Evolutionary conservation across 305 asterid species (phyloP).

Genomic region (Coffea humblotiana): DNA sequence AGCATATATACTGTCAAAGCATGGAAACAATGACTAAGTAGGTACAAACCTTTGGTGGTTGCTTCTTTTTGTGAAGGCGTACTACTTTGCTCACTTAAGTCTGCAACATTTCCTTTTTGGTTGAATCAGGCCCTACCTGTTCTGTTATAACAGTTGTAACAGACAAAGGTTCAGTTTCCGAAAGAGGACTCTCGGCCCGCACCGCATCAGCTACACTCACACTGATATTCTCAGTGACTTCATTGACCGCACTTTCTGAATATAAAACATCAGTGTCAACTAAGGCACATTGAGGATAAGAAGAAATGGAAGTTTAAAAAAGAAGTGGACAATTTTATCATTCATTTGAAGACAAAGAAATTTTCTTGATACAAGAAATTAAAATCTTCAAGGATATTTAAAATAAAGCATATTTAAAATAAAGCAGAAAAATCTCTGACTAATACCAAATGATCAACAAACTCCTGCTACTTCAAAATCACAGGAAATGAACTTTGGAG

Average conservation of each 20-base stretch:
- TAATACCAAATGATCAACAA: neutral
- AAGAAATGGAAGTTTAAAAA: neutral
- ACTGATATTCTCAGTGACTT: conserved; percentile 27
- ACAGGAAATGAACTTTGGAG: neutral
- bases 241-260: conserved; percentile 45
- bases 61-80: conserved; percentile 38
- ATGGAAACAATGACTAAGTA: conserved; percentile 10
- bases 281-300: neutral
- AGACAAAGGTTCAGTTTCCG: conserved; percentile 18
- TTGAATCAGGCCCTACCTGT: conserved; percentile 9
- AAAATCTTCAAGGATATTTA: neutral
- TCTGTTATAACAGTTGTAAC: conserved; percentile 12
- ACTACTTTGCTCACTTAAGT: conserved; percentile 39
- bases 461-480: neutral
- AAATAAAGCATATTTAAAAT: neutral
- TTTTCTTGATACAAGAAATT: neutral
- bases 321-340: neutral
- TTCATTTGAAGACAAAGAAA: neutral
- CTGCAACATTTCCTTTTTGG: conserved; percentile 36
- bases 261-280: conserved; percentile 10
- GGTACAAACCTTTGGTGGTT: conserved; percentile 45
- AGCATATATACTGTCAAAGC: neutral
- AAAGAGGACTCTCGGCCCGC: conserved; percentile 29
- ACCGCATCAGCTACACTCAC: conserved; percentile 26
- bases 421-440: neutral